These are phyloP conservation scores for Botryosphaeria agaves DNA, from an alignment of 2,329 filamentous ascomycete genomes.

Conservation along the genomic window DNA sequence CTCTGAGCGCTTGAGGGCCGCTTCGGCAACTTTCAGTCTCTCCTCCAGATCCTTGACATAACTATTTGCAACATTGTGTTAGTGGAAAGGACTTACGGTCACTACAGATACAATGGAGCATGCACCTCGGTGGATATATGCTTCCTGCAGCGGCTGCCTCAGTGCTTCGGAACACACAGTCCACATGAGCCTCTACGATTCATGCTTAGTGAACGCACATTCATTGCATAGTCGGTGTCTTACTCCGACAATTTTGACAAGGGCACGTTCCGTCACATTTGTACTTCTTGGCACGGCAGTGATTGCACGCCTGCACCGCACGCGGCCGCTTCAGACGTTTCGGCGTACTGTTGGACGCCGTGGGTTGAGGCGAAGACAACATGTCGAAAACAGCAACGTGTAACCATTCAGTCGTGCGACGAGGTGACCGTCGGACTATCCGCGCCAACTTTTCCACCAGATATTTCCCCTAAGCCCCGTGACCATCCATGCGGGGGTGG, in stretches of 20 bases:
- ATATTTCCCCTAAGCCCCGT: too few relatives aligned
- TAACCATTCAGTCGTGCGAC: not conserved
- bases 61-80: slow-evolving; percentile 6
- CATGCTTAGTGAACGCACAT: not conserved
- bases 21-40: slow-evolving; percentile 13
- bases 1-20: slow-evolving; percentile 8
- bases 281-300: slow-evolving; percentile 30
- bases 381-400: not conserved
- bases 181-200: not conserved
- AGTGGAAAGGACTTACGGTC: not conserved
- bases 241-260: slow-evolving; percentile 27
- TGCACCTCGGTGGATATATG: slow-evolving; percentile 2
- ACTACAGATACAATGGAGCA: not conserved
- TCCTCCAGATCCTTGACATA: slow-evolving; percentile 20
- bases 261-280: slow-evolving; percentile 29
- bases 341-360: slow-evolving; percentile 1
- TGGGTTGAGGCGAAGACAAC: not conserved
- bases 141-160: not conserved
- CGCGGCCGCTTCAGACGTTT: slow-evolving; percentile 14
- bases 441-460: not conserved
- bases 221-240: slow-evolving; percentile 3
- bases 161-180: slow-evolving; percentile 5
- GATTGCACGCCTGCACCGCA: slow-evolving; percentile 28
- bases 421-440: not conserved
- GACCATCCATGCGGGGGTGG: not conserved